Evolutionary conservation across 352 stramenopile genomes (phyloP), one percentile per base, ranked within the genome.

Genomic region (Pythium oligandrum): DNA sequence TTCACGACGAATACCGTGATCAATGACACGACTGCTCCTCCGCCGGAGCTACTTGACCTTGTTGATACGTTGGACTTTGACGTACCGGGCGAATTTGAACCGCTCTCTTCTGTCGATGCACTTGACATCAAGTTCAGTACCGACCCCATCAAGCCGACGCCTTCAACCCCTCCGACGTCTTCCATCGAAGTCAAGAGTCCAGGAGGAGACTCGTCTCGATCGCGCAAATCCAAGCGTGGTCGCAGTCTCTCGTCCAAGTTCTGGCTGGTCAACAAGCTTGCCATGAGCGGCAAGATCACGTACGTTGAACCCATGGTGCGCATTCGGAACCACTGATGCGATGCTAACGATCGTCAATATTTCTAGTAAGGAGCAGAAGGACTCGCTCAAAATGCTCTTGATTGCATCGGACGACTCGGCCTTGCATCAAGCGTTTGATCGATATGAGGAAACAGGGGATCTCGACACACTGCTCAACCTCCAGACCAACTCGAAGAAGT

Each of bases 161-260:
- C 51, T 2, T 61, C 63, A 33, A 44, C 51, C n/a, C 40, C 52
- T 0, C 42, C 55, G 0, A 54, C 70, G 7, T 55, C 66, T 1
- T 31, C 40, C 26, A 32, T 40, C 12, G 42, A 37, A 6, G 69
- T 76, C 37, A 71, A 64, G 46, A 49, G 48, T 3, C 34, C 52
- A 40, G 57, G 32, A 36, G 44, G 46, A 2, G 45, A 59, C 35
- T 48, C 58, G 1, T 48, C 51, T 7, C 30, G 49, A 4, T 83
- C 68, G 6, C 74, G 75, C 45, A 88, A 88, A 53, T 56, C 75
- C 5, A 92, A 89, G 53, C 74, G 82, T 10, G 73, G 69, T 43
- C 76, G 82, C 30, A 90, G 79, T 37, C 64, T 92, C 8, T 92
- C 82, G 58, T 90, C 78, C 64, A 92, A 92, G 64, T 92, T 89